Conservation (phyloP, 2,329 filamentous ascomycete genomes). For the Aspergillus fructus region DNA sequence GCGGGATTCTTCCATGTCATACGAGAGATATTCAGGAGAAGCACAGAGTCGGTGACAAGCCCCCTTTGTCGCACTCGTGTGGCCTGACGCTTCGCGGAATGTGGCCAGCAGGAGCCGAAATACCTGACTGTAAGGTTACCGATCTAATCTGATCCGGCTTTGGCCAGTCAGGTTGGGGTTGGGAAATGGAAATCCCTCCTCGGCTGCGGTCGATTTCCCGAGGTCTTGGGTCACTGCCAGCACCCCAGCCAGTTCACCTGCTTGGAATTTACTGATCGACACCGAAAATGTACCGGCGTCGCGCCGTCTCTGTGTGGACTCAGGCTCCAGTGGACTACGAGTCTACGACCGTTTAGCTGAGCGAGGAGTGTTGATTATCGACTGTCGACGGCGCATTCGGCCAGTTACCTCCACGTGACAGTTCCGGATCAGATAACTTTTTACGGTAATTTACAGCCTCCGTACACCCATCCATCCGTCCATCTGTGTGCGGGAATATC, state of each 20-base stretch:
- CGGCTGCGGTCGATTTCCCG: neutral
- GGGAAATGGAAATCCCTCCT: neutral
- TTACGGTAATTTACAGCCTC: constrained; percentile 1
- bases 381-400: neutral
- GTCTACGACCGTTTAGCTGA: no score
- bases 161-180: constrained; percentile 1
- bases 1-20: neutral
- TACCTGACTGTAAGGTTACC: constrained; percentile 14
- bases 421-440: constrained; percentile 24
- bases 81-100: constrained; percentile 12
- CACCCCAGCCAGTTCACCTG: neutral
- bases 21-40: neutral
- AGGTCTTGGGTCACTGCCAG: neutral
- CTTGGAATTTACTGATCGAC: neutral
- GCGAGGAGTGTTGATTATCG: no score
- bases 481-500: neutral
- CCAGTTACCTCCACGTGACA: neutral
- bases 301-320: neutral
- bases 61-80: neutral
- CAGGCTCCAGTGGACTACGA: no score
- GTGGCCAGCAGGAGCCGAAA: constrained; percentile 1
- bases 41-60: neutral
- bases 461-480: neutral
- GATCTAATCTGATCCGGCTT: constrained; percentile 28
- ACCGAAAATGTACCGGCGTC: neutral